phyloP scores from a whole-genome alignment of 2,329 filamentous ascomycete genomes.

The Colletotrichum tofieldiae region DNA sequence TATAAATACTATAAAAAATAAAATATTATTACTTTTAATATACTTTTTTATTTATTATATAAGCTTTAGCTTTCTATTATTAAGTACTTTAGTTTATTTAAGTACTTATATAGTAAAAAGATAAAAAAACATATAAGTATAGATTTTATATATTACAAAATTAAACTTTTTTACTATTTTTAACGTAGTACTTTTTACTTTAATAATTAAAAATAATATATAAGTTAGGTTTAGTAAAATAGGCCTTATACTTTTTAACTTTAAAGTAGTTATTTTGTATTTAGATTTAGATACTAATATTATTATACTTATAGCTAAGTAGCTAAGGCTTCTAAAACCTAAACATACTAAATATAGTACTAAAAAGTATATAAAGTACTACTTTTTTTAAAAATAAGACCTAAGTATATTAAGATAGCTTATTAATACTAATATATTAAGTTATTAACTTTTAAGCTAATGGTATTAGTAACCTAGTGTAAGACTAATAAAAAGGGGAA shows the following conservation, averaged over 20 bases:
- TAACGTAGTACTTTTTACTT: not conserved
- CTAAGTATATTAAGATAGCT: not conserved
- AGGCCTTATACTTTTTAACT: not conserved
- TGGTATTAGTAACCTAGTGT: not conserved
- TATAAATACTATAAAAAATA: slow-evolving; percentile 6
- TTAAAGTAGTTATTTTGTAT: not conserved
- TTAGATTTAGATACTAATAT: slow-evolving; percentile 7
- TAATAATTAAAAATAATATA: slow-evolving; percentile 6
- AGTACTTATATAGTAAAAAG: not conserved
- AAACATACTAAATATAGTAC: not conserved
- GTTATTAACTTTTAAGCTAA: not conserved
- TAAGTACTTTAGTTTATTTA: not conserved
- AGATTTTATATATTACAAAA: not conserved
- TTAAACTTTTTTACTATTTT: not conserved
- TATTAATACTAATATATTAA: not conserved
- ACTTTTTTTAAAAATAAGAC: not conserved
- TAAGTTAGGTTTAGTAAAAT: not conserved
- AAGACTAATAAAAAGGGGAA: not conserved
- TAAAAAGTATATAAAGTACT: not conserved
- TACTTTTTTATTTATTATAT: not conserved
- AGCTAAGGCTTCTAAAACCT: not conserved
- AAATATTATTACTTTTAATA: not conserved
- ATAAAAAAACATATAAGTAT: not conserved
- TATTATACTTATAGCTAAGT: not conserved
- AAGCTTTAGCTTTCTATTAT: slow-evolving; percentile 2